These are phyloP conservation scores for Polyporus arcularius DNA, from an alignment of 768 basidiomycete species.

Conservation along the genomic window DNA sequence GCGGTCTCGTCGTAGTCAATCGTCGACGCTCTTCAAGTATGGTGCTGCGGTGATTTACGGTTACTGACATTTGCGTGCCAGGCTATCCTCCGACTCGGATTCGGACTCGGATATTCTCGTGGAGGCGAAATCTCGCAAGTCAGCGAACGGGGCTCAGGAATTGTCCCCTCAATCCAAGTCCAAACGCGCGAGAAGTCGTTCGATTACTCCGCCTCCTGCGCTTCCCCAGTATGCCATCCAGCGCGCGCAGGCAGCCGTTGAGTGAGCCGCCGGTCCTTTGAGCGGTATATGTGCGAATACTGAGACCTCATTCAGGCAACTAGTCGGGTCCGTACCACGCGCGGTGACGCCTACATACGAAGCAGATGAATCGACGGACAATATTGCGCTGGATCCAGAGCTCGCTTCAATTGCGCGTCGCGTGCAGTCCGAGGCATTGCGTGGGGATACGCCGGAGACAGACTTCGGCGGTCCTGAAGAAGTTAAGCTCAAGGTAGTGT, in stretches of 20 bases:
- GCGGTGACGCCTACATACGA: slow-evolving; percentile 48
- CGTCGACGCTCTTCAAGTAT: background rate
- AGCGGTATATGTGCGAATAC: background rate
- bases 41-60: background rate
- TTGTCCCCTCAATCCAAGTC: slow-evolving; percentile 5
- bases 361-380: slow-evolving; percentile 49
- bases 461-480: slow-evolving; percentile 35
- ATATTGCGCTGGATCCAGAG: slow-evolving; percentile 59
- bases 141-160: background rate
- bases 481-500: slow-evolving; percentile 58
- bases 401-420: slow-evolving; percentile 56
- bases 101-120: slow-evolving; percentile 46
- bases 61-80: slow-evolving; percentile 10
- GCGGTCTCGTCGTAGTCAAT: no score
- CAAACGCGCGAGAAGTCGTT: slow-evolving; percentile 56
- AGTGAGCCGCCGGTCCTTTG: slow-evolving; percentile 42
- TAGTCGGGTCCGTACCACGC: slow-evolving; percentile 44
- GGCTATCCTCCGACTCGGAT: slow-evolving; percentile 47
- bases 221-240: slow-evolving; percentile 55
- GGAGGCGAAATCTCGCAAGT: background rate
- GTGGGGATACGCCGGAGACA: slow-evolving; percentile 23
- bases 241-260: slow-evolving; percentile 58
- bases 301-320: slow-evolving; percentile 39
- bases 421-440: slow-evolving; percentile 33
- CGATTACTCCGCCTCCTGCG: slow-evolving; percentile 76